These are phyloP conservation scores for Teunomyces atbi DNA, from an alignment of 805 yeast genomes.

Conservation along the genomic window DNA sequence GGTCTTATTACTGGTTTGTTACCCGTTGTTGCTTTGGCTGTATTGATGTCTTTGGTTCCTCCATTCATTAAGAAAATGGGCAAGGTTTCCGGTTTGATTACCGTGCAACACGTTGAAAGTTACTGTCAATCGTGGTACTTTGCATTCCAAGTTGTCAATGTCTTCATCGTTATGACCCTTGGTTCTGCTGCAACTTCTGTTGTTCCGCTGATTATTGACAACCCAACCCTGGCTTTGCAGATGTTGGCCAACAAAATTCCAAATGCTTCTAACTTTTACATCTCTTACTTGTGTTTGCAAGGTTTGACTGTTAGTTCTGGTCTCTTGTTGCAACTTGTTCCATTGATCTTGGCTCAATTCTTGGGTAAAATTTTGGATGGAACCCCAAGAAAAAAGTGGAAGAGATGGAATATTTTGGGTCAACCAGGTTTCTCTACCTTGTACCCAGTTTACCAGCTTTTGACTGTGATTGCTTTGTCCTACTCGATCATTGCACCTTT, in stretches of 20 bases:
- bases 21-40: slow-evolving; percentile 25
- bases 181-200: slow-evolving; percentile 33
- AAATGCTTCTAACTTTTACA: slow-evolving; percentile 27
- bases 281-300: slow-evolving; percentile 23
- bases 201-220: slow-evolving; percentile 12
- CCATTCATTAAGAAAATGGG: slow-evolving; percentile 27
- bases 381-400: slow-evolving; percentile 94
- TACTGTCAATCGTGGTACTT: slow-evolving; percentile 28
- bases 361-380: slow-evolving; percentile 71
- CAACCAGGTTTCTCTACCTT: slow-evolving; percentile 77
- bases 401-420: slow-evolving; percentile 60
- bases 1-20: slow-evolving; percentile 29
- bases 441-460: slow-evolving; percentile 74
- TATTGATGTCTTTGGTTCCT: slow-evolving; percentile 29
- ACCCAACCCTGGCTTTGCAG: slow-evolving; percentile 15
- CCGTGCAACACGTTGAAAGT: slow-evolving; percentile 24
- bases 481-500: slow-evolving; percentile 81
- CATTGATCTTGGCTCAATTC: slow-evolving; percentile 66
- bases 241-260: slow-evolving; percentile 24
- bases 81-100: slow-evolving; percentile 22
- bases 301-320: slow-evolving; percentile 25
- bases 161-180: slow-evolving; percentile 22
- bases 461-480: slow-evolving; percentile 68
- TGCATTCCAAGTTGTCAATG: slow-evolving; percentile 31
- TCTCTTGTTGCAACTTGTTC: slow-evolving; percentile 32